These are phyloP conservation scores for Stachybotrys echinatus DNA, from an alignment of 2,329 filamentous ascomycete species.

Conservation along the genomic window DNA sequence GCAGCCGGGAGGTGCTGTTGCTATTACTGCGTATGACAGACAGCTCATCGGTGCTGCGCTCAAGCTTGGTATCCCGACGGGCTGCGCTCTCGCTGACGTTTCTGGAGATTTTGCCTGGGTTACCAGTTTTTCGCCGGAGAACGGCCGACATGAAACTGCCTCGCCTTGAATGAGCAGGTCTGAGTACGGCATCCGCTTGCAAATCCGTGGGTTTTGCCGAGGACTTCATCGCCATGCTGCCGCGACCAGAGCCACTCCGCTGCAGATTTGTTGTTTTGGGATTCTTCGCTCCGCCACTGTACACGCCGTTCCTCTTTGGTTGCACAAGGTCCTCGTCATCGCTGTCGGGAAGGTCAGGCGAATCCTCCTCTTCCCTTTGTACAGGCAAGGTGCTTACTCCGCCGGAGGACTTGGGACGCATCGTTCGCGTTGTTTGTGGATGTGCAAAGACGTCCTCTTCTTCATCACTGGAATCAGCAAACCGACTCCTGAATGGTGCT, in stretches of 20 bases:
- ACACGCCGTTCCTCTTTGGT: conserved; percentile 6
- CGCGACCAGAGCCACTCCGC: conserved; percentile 36
- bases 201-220: conserved; percentile 12
- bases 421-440: conserved; percentile 28
- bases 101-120: conserved; percentile 47
- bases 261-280: conserved; percentile 23
- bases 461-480: conserved; percentile 70
- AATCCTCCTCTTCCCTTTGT: conserved; percentile 43
- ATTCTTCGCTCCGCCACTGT: conserved; percentile 7
- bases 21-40: conserved; percentile 34
- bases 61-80: conserved; percentile 56
- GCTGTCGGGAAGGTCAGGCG: conserved; percentile 56
- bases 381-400: conserved; percentile 30
- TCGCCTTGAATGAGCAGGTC: conserved; percentile 29
- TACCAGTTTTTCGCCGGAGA: conserved; percentile 57
- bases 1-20: conserved; percentile 13
- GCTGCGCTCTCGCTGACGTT: conserved; percentile 52
- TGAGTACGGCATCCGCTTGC: conserved; percentile 10
- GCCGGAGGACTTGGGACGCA: conserved; percentile 20
- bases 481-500: conserved; percentile 49
- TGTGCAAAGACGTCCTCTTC: conserved; percentile 22
- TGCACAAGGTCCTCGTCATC: conserved; percentile 38
- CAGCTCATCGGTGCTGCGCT: conserved; percentile 52
- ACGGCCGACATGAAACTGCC: conserved; percentile 49
- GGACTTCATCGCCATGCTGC: conserved; percentile 19